A percentile compares a stretch with the other conserved stretches of the same genome.
Conservation (phyloP, 1,284 basidiomycete species). For the Mrakiaceae sp. region DNA sequence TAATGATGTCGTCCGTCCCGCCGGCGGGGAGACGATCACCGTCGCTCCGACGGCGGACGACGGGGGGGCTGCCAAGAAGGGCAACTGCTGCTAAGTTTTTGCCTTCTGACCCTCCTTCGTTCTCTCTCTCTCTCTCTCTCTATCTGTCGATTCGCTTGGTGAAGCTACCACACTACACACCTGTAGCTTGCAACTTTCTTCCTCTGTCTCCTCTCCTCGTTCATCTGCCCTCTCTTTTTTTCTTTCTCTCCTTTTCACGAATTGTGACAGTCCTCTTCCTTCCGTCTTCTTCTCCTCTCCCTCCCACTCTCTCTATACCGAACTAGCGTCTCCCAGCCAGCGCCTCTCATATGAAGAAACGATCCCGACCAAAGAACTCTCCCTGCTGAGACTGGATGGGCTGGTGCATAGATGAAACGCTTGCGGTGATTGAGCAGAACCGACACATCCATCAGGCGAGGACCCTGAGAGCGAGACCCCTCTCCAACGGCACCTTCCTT, state of each 20-base stretch:
- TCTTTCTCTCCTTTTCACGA: not conserved
- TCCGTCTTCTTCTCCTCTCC: not conserved
- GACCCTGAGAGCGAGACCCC: too few relatives aligned
- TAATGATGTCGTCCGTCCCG: conserved; percentile 54
- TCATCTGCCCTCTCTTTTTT: not conserved
- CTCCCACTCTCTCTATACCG: not conserved
- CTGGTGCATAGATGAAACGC: too few relatives aligned
- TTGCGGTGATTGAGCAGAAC: too few relatives aligned
- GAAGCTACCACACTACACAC: not conserved
- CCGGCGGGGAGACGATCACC: conserved; percentile 59
- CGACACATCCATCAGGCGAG: too few relatives aligned
- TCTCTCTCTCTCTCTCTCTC: not conserved
- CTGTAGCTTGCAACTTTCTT: not conserved
- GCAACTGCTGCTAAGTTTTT: conserved; percentile 33
- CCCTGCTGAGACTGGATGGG: not conserved
- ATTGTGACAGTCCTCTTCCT: not conserved
- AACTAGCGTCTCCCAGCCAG: not conserved
- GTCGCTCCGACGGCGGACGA: conserved; percentile 48
- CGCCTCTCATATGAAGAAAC: not conserved
- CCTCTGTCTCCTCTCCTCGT: not conserved
- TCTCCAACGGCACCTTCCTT: too few relatives aligned
- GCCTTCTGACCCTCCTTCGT: not conserved
- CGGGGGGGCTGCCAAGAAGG: conserved; percentile 33
- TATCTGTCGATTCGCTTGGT: not conserved
- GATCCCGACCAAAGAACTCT: not conserved